phyloP scores from a whole-genome alignment of 176 grass and related monocot genomes.

The Avena sativa region DNA sequence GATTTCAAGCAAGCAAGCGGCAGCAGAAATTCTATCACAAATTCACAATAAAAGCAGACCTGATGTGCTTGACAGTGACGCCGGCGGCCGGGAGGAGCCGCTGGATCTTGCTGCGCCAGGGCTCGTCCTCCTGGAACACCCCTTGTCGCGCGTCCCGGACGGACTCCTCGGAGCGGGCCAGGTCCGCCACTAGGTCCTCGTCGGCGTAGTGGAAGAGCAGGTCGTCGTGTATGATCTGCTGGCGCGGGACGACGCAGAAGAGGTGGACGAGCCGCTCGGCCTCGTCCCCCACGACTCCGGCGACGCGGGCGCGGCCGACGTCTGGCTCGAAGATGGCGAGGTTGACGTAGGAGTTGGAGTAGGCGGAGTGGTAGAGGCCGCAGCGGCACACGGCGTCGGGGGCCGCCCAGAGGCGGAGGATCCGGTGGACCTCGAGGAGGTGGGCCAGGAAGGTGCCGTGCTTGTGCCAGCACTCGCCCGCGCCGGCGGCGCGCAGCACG shows the following conservation, averaged over 20 bases:
- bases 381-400: constrained; percentile 68
- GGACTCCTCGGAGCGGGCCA: constrained; percentile 48
- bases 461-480: constrained; percentile 98
- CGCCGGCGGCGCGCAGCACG: constrained; percentile 63
- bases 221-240: constrained; percentile 60
- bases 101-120: constrained; percentile 71
- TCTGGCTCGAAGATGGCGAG: constrained; percentile 86
- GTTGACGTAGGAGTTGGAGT: constrained; percentile 97
- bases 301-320: constrained; percentile 52
- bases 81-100: constrained; percentile 60
- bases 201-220: constrained; percentile 61
- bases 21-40: too few species aligned
- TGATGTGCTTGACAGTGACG: constrained; percentile 70
- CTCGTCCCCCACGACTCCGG: constrained; percentile 42
- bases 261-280: constrained; percentile 90
- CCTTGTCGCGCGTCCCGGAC: constrained; percentile 49
- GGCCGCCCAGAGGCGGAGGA: constrained; percentile 66
- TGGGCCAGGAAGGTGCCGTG: constrained; percentile 94
- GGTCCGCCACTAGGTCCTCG: constrained; percentile 52
- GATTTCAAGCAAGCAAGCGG: not conserved
- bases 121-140: constrained; percentile 43
- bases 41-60: not conserved
- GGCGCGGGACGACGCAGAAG: constrained; percentile 87
- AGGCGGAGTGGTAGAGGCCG: constrained; percentile 89
- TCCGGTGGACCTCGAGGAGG: constrained; percentile 70